Conservation (phyloP, 768 basidiomycete species). For the Tubosaeta sp. region DNA sequence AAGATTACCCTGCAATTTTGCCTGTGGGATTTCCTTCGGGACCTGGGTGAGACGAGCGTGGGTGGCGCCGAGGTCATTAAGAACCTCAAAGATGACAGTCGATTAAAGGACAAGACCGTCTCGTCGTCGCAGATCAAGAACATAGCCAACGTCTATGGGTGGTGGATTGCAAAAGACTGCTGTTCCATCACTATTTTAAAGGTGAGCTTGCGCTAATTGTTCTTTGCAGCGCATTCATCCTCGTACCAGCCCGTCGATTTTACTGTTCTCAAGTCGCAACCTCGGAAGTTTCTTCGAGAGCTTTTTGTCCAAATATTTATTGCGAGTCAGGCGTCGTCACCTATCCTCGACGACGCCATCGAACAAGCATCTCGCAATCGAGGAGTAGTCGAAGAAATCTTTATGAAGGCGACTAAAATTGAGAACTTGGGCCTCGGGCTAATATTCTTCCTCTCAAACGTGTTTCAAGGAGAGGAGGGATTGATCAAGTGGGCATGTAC, state of each 20-base stretch:
- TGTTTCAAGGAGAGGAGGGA: conserved; percentile 37
- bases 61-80: conserved; percentile 79
- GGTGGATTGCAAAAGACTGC: conserved; percentile 89
- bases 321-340: conserved; percentile 70
- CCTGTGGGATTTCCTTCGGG: conserved; percentile 95
- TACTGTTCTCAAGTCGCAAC: conserved; percentile 59
- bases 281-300: conserved; percentile 63
- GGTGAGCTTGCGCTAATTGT: conserved; percentile 39
- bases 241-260: conserved; percentile 82
- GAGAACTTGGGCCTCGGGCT: conserved; percentile 71
- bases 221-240: neutral
- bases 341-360: conserved; percentile 44
- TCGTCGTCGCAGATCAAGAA: conserved; percentile 60
- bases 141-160: conserved; percentile 81
- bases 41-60: conserved; percentile 78
- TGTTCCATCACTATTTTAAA: conserved; percentile 76
- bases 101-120: conserved; percentile 46
- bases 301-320: conserved; percentile 68
- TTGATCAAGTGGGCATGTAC: conserved; percentile 64
- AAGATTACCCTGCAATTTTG: conserved; percentile 93
- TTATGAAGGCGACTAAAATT: conserved; percentile 67
- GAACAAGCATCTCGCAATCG: conserved; percentile 47
- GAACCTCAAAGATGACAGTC: conserved; percentile 41
- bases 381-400: conserved; percentile 67
- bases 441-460: conserved; percentile 60